Base-by-base conservation (phyloP, 106 monocot species). In the Chionographis japonica region DNA sequence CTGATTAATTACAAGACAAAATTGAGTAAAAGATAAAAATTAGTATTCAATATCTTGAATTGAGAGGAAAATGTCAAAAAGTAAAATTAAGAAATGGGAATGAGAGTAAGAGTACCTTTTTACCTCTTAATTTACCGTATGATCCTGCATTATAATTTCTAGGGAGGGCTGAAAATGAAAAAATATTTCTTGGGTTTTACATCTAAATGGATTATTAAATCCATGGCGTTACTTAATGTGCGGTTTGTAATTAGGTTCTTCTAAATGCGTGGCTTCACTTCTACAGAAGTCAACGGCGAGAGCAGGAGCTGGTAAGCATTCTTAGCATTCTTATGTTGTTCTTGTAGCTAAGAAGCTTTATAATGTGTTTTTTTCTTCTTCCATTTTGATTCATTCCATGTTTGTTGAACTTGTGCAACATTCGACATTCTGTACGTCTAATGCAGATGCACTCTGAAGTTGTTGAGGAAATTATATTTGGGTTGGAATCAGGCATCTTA, bases 401-500 rank as follows among this genome's bases (percentile, higher is more conserved):
- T 69, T 5, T 46, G 11, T 43, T 69, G 27, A 2, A 0, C 54
- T 7, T 41, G 57, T 58, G 61, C 16, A 37, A 52, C 12, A n/a
- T 40, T 39, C 69, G 18, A 68, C 54, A 52, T 68, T 36, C 60
- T 19, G 58, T 36, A 11, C 15, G 15, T 66, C 11, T 6, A 8
- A 14, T 74, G 54, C 74, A 97, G 97, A 83, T 84, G 65, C 68
- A 85, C 16, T 92, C 77, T 60, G 97, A 97, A 58, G 97, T 90
- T 59, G 81, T 89, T 54, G 97, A 97, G 63, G 97, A 97, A 74
- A 89, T 97, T 60, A 92, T 92, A 69, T 78, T 72, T 71, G 97
- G 97, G 43, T 70, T 97, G 70, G 97, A 97, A 85, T 97, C 97
- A 68, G 97, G 97, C 70, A 90, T 97, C 79, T 67, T 97, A 52